Evolutionary conservation across 257 asterid genomes (phyloP).

Genomic region (Datura wrightii): DNA sequence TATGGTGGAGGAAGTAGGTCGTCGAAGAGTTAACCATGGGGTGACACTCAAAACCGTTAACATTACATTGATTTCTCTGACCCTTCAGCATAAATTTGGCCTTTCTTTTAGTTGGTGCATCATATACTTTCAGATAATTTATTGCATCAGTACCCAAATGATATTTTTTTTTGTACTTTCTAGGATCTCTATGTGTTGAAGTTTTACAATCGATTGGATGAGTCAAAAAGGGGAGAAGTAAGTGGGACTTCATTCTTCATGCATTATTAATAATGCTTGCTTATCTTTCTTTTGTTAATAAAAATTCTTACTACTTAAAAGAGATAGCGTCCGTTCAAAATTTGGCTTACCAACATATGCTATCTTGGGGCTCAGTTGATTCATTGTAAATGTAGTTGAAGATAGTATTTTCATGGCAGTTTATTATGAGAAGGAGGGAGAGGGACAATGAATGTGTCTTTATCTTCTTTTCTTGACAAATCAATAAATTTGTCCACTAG

Average conservation of each 20-base stretch:
- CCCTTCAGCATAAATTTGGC: constrained; percentile 17
- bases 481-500: constrained; percentile 4
- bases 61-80: neutral
- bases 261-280: neutral
- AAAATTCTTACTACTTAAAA: neutral
- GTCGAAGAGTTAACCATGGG: constrained; percentile 71
- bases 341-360: neutral
- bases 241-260: constrained; percentile 45
- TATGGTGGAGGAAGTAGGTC: constrained; percentile 94
- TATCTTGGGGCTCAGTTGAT: neutral
- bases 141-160: neutral
- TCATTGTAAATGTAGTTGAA: neutral
- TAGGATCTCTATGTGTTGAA: constrained; percentile 83
- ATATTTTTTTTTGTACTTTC: constrained; percentile 36
- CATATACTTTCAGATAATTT: neutral
- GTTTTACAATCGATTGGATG: constrained; percentile 94
- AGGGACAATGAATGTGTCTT: neutral
- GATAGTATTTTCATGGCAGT: neutral
- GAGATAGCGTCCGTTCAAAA: neutral
- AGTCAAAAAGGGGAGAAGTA: constrained; percentile 93
- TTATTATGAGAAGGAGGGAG: neutral
- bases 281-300: neutral
- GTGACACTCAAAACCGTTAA: constrained; percentile 53
- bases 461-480: constrained; percentile 12
- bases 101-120: neutral